Evolutionary conservation across 2,329 filamentous ascomycete genomes (phyloP), one percentile per base, ranked within the genome.

Genomic region (Sporothrix curviconia): DNA sequence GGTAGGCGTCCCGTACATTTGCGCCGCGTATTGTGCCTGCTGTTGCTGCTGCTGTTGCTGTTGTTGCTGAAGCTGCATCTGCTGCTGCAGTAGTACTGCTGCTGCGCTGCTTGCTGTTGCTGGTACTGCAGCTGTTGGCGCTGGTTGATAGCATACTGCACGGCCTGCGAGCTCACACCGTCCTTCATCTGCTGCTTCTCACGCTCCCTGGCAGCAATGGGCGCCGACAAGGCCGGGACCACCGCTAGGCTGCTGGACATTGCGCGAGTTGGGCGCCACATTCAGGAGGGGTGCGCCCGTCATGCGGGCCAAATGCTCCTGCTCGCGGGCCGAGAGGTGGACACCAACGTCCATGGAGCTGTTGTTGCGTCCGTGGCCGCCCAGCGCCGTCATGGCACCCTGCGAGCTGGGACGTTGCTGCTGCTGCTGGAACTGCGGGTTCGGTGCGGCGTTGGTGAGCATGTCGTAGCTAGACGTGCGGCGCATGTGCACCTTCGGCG

Each of bases 301-400:
- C 64, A 90, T 78, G 37, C 88, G 83, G 9, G 91, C 89, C n/a
- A 95, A 81, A 64, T 95, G 87, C 71, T 95, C 90, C 69, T 95
- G 91, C 70, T 96, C 91, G 15, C 87, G 83, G 17, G 91, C 91
- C 19, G 89, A 91, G n/a, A 96, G 77, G 58, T 86, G 81, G 0
- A 80, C 77, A 24, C 66, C 76, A 46, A 66, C 53, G 25, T 74
- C 71, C 6, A 22, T 28, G 1, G 50, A 57, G 3, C 71, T 70
- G 8, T 32, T 22, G 25, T 28, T 52, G 7, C 55, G 50, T 12
- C 24, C 28, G 5, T 56, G 40, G 14, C 22, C 40, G 50, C 74
- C 72, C 30, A 86, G 70, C 57, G 80, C 67, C 4, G 71, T 69
- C 40, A 74, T 77, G 9, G 84, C 77, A 11, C 82, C 81, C 44